Base-by-base conservation (phyloP, 108 stramenopile genomes). In the Nannochloropsis salina region DNA sequence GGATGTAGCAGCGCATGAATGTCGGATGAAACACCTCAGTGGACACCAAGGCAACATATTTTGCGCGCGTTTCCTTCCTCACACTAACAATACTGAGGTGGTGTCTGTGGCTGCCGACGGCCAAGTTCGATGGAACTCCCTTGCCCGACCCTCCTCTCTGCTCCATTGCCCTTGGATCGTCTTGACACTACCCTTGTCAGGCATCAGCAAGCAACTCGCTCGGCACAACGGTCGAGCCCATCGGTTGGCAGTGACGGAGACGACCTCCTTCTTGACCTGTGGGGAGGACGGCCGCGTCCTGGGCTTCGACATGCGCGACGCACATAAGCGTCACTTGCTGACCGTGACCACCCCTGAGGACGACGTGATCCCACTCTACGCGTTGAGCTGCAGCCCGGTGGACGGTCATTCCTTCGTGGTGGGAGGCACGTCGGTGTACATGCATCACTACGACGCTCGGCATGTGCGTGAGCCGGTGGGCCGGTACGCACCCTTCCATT, bases 261-360 rank as follows among this genome's bases (percentile, higher is more conserved):
- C 45, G 15, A 86, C 86, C 42, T 86, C 89, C 15, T 89, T 89
- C 41, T 82, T 88, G 41, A 86, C 88, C n/a, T 89, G 88, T 84
- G 88, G 88, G 85, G 85, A 88, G 88, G 61, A 74, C 61, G 61
- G 61, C 61, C 61, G 4, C n/a, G 82, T 74, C 61, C 61, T 74
- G n/a, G 61, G 20, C 20, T 74, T 74, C n/a, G 61, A 74, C n/a
- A 74, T 3, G 61, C 4, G 61, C 15, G 61, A 74, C 20, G 61
- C 20, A 8, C 15, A n/a, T 4, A 74, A 74, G n/a, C 61, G 61
- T 4, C 61, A n/a, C 20, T n/a, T 74, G 15, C 8, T 74, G 61
- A 74, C 61, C 8, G 61, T 74, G 61, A 74, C n/a, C 20, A 31
- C 31, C 31, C 31, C 31, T 31, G 61, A 74, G 8, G 61, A 74